A percentile compares a stretch with the other conserved stretches of the same genome.
phyloP scores from a whole-genome alignment of 2,329 filamentous ascomycete species.

The Colletotrichum echinochloae region DNA sequence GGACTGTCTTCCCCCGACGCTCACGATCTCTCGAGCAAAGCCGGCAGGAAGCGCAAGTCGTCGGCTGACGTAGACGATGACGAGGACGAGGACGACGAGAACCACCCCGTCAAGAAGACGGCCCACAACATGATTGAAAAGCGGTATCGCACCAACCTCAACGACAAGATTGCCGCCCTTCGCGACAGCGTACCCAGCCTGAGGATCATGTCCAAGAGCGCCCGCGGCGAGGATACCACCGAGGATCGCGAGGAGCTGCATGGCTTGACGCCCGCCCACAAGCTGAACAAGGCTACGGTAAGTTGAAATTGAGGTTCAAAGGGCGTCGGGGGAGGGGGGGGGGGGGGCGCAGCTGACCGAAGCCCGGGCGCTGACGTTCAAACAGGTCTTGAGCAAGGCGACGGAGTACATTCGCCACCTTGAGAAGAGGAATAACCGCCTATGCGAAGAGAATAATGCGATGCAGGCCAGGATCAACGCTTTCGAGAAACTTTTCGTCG shows the following conservation, averaged over 20 bases:
- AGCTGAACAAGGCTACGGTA: conserved; percentile 96
- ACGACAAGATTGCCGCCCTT: conserved; percentile 95
- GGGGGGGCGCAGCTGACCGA: background rate
- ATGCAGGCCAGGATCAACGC: conserved; percentile 83
- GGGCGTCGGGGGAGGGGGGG: too few relatives aligned
- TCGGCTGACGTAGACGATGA: conserved; percentile 70
- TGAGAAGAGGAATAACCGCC: conserved; percentile 87
- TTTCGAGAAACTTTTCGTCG: conserved; percentile 83
- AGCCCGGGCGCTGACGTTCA: background rate
- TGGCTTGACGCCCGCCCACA: conserved; percentile 87
- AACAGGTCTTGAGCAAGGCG: conserved; percentile 88
- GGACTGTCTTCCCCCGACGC: conserved; percentile 71
- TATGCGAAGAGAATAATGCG: conserved; percentile 83
- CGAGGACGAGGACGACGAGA: conserved; percentile 69
- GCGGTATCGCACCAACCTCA: conserved; percentile 93
- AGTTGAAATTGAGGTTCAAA: too few relatives aligned
- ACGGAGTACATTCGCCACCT: conserved; percentile 96
- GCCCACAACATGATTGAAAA: conserved; percentile 99
- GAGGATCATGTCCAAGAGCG: conserved; percentile 82
- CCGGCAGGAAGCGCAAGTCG: conserved; percentile 76
- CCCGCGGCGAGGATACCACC: conserved; percentile 74
- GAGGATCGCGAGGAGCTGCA: conserved; percentile 85
- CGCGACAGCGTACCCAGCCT: conserved; percentile 93
- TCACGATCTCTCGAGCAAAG: conserved; percentile 53
- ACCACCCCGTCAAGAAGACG: conserved; percentile 81